A percentile compares a stretch with the other conserved stretches of the same genome.
Evolutionary conservation across 2,329 filamentous ascomycete genomes (phyloP).

Genomic region (Neopestalotiopsis sp.): DNA sequence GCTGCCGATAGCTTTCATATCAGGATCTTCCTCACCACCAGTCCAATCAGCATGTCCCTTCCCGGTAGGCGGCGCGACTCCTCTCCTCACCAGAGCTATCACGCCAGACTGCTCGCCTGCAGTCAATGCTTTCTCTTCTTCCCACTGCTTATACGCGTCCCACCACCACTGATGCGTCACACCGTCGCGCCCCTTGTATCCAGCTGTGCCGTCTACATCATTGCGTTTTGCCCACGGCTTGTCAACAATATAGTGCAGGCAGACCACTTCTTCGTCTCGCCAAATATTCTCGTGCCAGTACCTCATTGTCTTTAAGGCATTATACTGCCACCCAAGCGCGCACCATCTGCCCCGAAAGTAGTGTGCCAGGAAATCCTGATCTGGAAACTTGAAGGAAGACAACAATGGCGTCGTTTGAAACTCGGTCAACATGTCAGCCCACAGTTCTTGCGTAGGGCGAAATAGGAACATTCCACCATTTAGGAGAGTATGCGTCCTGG

Average conservation of each 20-base stretch:
- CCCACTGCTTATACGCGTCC: slow-evolving; percentile 50
- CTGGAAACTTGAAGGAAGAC: slow-evolving; percentile 53
- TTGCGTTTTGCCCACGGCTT: slow-evolving; percentile 58
- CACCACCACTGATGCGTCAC: slow-evolving; percentile 60
- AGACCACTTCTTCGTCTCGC: slow-evolving; percentile 52
- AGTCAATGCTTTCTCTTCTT: slow-evolving; percentile 18
- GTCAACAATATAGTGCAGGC: slow-evolving; percentile 60
- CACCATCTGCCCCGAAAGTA: slow-evolving; percentile 52
- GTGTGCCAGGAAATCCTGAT: slow-evolving; percentile 58
- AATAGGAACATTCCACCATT: slow-evolving; percentile 60
- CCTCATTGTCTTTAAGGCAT: slow-evolving; percentile 59
- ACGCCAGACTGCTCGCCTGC: slow-evolving; percentile 9
- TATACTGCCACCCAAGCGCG: slow-evolving; percentile 53
- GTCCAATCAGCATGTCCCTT: slow-evolving; percentile 15
- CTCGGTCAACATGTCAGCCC: slow-evolving; percentile 43
- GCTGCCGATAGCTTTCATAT: slow-evolving; percentile 24
- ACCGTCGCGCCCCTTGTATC: slow-evolving; percentile 56
- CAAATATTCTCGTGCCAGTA: slow-evolving; percentile 59
- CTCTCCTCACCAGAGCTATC: slow-evolving; percentile 22
- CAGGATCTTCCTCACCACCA: slow-evolving; percentile 18
- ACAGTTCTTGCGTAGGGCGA: slow-evolving; percentile 44
- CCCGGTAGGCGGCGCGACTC: slow-evolving; percentile 22
- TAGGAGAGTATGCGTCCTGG: slow-evolving; percentile 49
- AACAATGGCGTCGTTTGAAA: slow-evolving; percentile 45
- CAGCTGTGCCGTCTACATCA: slow-evolving; percentile 46